phyloP scores from a whole-genome alignment of 306 rosid genomes.

The Mucuna pruriens region DNA sequence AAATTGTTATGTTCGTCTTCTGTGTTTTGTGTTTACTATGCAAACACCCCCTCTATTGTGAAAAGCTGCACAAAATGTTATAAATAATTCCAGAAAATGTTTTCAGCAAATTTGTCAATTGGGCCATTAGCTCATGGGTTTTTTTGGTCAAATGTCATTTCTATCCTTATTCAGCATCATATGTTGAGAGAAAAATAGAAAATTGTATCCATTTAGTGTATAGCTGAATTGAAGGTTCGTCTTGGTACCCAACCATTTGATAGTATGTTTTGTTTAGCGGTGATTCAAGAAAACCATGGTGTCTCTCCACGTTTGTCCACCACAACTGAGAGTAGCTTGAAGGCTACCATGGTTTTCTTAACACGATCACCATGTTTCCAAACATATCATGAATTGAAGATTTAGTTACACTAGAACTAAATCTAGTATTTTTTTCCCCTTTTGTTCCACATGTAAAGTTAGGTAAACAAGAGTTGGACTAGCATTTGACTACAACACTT shows the following conservation, averaged over 20 bases:
- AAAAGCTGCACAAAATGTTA: constrained; percentile 11
- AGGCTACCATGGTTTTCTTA: too few relatives aligned
- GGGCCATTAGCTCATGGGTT: not conserved
- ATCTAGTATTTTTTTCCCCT: not conserved
- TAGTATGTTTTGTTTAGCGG: too few relatives aligned
- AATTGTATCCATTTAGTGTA: not conserved
- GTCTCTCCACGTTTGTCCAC: too few relatives aligned
- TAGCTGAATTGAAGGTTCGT: constrained; percentile 10
- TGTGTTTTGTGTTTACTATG: not conserved
- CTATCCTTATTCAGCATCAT: not conserved
- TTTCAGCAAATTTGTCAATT: not conserved
- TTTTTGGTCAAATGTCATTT: not conserved
- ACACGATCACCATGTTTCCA: too few relatives aligned
- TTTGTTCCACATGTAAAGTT: not conserved
- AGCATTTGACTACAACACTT: not conserved
- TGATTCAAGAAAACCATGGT: too few relatives aligned
- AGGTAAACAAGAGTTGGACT: not conserved
- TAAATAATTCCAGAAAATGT: not conserved
- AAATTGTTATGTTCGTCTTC: constrained; percentile 12
- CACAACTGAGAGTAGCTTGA: too few relatives aligned
- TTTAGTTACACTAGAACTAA: constrained; percentile 2
- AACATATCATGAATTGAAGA: not conserved
- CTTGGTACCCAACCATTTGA: not conserved
- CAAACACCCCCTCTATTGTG: not conserved
- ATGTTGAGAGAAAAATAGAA: not conserved